These are phyloP conservation scores for Leccinum imitatum DNA, from an alignment of 768 basidiomycete genomes.

Conservation along the genomic window DNA sequence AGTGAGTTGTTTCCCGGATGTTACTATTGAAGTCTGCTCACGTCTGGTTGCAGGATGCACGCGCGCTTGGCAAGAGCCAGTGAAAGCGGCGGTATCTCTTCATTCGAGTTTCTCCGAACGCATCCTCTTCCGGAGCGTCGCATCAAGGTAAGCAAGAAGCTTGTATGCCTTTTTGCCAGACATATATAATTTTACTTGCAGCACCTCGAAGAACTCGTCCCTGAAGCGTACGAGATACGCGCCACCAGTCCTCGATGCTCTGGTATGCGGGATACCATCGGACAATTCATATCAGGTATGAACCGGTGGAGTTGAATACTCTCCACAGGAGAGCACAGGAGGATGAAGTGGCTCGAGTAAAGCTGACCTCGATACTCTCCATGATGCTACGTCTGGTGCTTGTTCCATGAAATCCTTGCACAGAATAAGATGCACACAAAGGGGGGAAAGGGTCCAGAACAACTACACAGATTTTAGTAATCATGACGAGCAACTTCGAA, in stretches of 20 bases:
- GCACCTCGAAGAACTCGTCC: slow-evolving; percentile 54
- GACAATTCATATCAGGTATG: slow-evolving; percentile 20
- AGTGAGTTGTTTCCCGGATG: slow-evolving; percentile 39
- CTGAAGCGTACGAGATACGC: slow-evolving; percentile 55
- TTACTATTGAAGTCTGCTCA: neutral
- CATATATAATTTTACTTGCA: slow-evolving; percentile 19
- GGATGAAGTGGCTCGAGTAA: neutral
- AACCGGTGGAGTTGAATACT: slow-evolving; percentile 15
- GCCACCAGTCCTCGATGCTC: slow-evolving; percentile 58
- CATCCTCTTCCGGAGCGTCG: slow-evolving; percentile 78
- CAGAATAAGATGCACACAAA: neutral
- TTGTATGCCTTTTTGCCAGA: neutral
- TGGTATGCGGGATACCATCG: slow-evolving; percentile 35
- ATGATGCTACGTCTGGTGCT: neutral
- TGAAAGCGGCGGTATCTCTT: slow-evolving; percentile 29
- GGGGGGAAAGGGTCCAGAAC: neutral
- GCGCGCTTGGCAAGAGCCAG: slow-evolving; percentile 61
- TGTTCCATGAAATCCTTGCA: neutral
- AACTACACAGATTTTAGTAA: neutral
- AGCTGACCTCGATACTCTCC: neutral
- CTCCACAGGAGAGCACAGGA: neutral
- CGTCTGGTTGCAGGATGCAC: slow-evolving; percentile 58
- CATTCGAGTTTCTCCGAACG: slow-evolving; percentile 68
- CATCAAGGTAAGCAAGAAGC: slow-evolving; percentile 53
- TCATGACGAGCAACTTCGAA: neutral